These are phyloP conservation scores for Ceratocystis lukuohia DNA, from an alignment of 2,329 filamentous ascomycete genomes.

Conservation along the genomic window DNA sequence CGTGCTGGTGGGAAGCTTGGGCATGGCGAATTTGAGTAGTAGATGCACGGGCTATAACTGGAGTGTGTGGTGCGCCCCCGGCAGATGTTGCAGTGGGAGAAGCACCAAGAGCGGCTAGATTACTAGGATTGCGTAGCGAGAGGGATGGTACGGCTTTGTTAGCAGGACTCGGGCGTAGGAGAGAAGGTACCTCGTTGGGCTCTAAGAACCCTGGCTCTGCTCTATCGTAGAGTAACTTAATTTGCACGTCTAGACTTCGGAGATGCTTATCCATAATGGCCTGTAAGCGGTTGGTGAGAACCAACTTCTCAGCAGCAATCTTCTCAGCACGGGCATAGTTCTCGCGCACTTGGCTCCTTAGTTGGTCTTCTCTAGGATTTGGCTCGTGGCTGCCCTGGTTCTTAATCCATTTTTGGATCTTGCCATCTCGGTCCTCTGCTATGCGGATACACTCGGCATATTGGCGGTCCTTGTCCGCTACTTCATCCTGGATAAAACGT, in stretches of 20 bases:
- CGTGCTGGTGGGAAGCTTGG: slow-evolving; percentile 35
- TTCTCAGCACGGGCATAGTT: slow-evolving; percentile 56
- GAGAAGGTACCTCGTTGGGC: slow-evolving; percentile 49
- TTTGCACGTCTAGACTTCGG: slow-evolving; percentile 47
- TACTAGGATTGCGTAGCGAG: slow-evolving; percentile 19
- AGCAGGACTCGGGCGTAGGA: slow-evolving; percentile 44
- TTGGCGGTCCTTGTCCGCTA: slow-evolving; percentile 62
- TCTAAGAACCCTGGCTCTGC: slow-evolving; percentile 48
- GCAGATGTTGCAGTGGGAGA: slow-evolving; percentile 1
- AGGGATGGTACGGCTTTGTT: slow-evolving; percentile 30
- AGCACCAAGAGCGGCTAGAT: slow-evolving; percentile 7
- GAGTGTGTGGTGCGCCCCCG: slow-evolving; percentile 26
- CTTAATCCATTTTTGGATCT: slow-evolving; percentile 72
- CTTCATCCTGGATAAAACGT: slow-evolving; percentile 71
- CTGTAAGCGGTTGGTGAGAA: slow-evolving; percentile 51
- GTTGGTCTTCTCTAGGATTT: slow-evolving; percentile 61
- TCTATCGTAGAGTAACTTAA: slow-evolving; percentile 48
- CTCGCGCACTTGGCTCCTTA: slow-evolving; percentile 52
- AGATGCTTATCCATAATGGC: slow-evolving; percentile 48
- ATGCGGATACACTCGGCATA: slow-evolving; percentile 55
- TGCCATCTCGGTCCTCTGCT: slow-evolving; percentile 58
- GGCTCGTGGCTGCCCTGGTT: slow-evolving; percentile 57
- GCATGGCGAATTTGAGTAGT: slow-evolving; percentile 37
- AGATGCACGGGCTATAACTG: slow-evolving; percentile 28
- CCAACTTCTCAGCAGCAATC: slow-evolving; percentile 62